Evolutionary conservation across 1,284 basidiomycete genomes (phyloP).

Genomic region (Kwoniella shivajii): DNA sequence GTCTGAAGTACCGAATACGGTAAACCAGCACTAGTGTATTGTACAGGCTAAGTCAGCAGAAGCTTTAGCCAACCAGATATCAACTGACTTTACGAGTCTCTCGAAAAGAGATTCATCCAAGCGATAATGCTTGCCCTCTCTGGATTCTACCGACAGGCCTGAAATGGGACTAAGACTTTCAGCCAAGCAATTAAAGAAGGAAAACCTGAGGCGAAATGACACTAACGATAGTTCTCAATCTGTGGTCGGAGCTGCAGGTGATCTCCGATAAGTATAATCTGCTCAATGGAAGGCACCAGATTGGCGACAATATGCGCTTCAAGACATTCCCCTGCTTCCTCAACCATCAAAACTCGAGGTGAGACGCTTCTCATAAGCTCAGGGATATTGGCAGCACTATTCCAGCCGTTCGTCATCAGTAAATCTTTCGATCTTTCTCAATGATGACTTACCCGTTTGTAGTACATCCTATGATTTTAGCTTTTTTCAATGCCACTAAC

Average conservation of each 20-base stretch:
- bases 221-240: conserved; percentile 65
- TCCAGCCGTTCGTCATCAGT: conserved; percentile 61
- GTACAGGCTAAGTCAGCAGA: background rate
- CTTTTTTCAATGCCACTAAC: conserved; percentile 57
- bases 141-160: conserved; percentile 62
- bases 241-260: conserved; percentile 70
- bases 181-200: background rate
- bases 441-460: conserved; percentile 70
- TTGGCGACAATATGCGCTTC: conserved; percentile 69
- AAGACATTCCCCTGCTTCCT: conserved; percentile 75
- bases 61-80: too few relatives aligned
- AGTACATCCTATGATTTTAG: conserved; percentile 70
- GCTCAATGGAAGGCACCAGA: conserved; percentile 60
- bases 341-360: conserved; percentile 64
- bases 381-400: conserved; percentile 51
- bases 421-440: too few relatives aligned
- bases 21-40: conserved; percentile 56
- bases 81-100: conserved; percentile 55
- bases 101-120: conserved; percentile 69
- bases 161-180: conserved; percentile 33
- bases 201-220: background rate
- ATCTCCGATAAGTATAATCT: conserved; percentile 68
- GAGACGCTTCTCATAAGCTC: conserved; percentile 54
- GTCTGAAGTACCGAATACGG: conserved; percentile 59
- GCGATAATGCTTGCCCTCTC: conserved; percentile 59